phyloP scores from a whole-genome alignment of 768 basidiomycete species.

The Cubamyces lactineus region DNA sequence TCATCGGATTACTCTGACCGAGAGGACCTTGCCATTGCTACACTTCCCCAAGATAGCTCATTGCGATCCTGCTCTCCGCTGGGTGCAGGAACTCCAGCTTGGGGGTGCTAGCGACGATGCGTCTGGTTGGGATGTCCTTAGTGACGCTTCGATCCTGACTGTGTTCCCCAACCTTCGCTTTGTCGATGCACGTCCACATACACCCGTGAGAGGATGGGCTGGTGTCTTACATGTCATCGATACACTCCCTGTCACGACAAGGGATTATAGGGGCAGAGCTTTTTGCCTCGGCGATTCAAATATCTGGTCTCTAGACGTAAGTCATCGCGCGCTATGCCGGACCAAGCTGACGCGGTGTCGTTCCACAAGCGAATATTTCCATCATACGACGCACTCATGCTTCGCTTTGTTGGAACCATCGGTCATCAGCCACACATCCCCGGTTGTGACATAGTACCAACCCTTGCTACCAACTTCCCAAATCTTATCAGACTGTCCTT shows the following conservation, averaged over 20 bases:
- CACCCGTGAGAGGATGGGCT: slow-evolving; percentile 2
- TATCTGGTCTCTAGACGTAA: background rate
- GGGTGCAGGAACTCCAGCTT: background rate
- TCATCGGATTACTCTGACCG: background rate
- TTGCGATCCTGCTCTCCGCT: background rate
- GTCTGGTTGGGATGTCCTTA: background rate
- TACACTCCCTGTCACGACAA: background rate
- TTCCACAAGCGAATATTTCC: background rate
- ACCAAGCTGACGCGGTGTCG: background rate
- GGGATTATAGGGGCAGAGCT: background rate
- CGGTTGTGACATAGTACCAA: background rate
- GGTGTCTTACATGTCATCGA: background rate
- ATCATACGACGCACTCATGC: background rate
- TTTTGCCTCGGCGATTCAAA: background rate
- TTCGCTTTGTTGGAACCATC: background rate
- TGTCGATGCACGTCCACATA: background rate
- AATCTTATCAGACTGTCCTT: background rate
- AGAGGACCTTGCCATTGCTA: background rate
- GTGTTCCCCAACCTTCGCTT: background rate
- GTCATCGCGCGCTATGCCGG: background rate
- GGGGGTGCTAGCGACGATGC: background rate
- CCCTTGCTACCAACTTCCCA: slow-evolving; percentile 1
- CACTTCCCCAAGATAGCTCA: background rate
- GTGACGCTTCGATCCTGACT: background rate
- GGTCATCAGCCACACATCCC: background rate